Evolutionary conservation across 2,329 filamentous ascomycete genomes (phyloP).

Genomic region (Fusarium udum): DNA sequence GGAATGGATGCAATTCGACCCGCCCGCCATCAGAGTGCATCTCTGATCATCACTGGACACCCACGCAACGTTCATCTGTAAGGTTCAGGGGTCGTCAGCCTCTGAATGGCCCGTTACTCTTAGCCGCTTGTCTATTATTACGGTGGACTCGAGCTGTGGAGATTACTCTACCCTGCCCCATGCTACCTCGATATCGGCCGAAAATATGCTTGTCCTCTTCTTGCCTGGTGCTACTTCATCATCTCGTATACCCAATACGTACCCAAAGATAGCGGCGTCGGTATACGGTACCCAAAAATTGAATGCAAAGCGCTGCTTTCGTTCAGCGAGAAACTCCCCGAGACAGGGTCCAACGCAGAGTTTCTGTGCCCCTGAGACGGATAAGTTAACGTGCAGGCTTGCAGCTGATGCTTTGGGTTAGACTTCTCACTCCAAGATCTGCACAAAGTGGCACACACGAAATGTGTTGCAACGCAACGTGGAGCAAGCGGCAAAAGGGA

Average conservation of each 20-base stretch:
- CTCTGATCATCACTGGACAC: slow-evolving; percentile 20
- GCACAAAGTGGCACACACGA: slow-evolving; percentile 15
- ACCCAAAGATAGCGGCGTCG: background rate
- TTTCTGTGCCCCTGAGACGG: slow-evolving; percentile 24
- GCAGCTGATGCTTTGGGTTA: slow-evolving; percentile 7
- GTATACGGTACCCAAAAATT: background rate
- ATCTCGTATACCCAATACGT: background rate
- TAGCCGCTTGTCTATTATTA: slow-evolving; percentile 28
- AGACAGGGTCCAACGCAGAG: slow-evolving; percentile 16
- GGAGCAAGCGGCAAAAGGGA: slow-evolving; percentile 27
- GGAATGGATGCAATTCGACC: background rate
- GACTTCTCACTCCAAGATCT: slow-evolving; percentile 16
- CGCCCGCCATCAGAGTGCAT: slow-evolving; percentile 15
- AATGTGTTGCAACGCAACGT: slow-evolving; percentile 23
- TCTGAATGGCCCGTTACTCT: slow-evolving; percentile 23
- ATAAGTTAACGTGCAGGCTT: slow-evolving; percentile 8
- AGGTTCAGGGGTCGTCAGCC: slow-evolving; percentile 25
- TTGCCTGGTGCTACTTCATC: slow-evolving; percentile 8
- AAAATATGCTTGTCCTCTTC: slow-evolving; percentile 30
- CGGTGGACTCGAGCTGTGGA: slow-evolving; percentile 23
- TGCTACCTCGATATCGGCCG: slow-evolving; percentile 12
- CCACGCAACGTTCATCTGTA: slow-evolving; percentile 27
- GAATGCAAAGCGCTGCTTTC: slow-evolving; percentile 11
- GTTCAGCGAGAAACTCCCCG: background rate
- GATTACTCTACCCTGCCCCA: slow-evolving; percentile 3